A percentile compares a stretch with the other conserved stretches of the same genome.
Conservation (phyloP, 164 flowering plant genomes). For the Aristolochia californica region DNA sequence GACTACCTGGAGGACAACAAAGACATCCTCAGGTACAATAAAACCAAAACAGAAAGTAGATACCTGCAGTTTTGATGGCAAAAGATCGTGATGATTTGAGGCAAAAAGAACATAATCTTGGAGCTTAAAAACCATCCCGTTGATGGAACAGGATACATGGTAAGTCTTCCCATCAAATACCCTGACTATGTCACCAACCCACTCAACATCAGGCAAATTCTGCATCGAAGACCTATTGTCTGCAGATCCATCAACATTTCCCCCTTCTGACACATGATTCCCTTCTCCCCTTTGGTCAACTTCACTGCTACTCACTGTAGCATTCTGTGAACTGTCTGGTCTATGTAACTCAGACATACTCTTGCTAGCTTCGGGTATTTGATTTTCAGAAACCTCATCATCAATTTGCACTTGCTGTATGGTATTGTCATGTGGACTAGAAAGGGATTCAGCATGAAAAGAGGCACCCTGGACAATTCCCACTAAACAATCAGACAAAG, state of each 20-base stretch:
- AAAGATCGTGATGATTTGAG: slow-evolving; percentile 27
- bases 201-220: slow-evolving; percentile 34
- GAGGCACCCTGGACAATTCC: too few species aligned
- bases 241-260: slow-evolving; percentile 15
- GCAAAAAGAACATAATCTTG: slow-evolving; percentile 58
- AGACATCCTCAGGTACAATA: background rate
- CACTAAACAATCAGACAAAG: too few species aligned
- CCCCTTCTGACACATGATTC: slow-evolving; percentile 16
- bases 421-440: background rate
- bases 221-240: slow-evolving; percentile 19
- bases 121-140: slow-evolving; percentile 52
- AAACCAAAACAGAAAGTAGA: slow-evolving; percentile 7
- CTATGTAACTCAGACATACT: background rate
- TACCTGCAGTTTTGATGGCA: slow-evolving; percentile 70
- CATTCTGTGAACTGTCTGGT: slow-evolving; percentile 10
- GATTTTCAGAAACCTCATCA: slow-evolving; percentile 16
- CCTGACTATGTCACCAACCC: slow-evolving; percentile 51
- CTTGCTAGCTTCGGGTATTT: slow-evolving; percentile 8
- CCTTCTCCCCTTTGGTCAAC: slow-evolving; percentile 19
- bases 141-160: slow-evolving; percentile 50
- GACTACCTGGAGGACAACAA: background rate
- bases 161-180: slow-evolving; percentile 44
- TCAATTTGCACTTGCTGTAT: slow-evolving; percentile 13
- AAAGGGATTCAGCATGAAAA: too few species aligned
- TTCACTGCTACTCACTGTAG: slow-evolving; percentile 16